Evolutionary conservation across 2,329 filamentous ascomycete species (phyloP).

Genomic region (Trematosphaeria pertusa): DNA sequence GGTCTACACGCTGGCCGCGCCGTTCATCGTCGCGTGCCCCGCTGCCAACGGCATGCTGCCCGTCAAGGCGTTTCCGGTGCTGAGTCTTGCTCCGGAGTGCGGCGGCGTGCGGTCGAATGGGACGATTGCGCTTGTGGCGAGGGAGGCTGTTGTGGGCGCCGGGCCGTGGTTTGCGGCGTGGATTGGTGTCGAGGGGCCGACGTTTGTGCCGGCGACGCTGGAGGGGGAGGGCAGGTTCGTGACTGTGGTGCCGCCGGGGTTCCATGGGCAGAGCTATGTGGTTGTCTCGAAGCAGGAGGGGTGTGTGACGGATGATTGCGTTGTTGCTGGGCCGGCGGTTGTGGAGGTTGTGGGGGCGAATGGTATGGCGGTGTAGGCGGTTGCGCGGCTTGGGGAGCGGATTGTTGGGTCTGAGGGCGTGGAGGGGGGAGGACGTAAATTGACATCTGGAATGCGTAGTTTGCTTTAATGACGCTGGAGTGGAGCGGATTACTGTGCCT

Average conservation of each 20-base stretch:
- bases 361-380: too few species aligned
- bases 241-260: slow-evolving; percentile 36
- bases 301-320: slow-evolving; percentile 46
- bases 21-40: slow-evolving; percentile 67
- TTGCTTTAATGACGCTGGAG: too few species aligned
- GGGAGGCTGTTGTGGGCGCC: slow-evolving; percentile 29
- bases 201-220: slow-evolving; percentile 31
- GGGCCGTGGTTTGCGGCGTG: slow-evolving; percentile 45
- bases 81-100: slow-evolving; percentile 40
- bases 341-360: slow-evolving; percentile 24
- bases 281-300: slow-evolving; percentile 50
- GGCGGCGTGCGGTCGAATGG: slow-evolving; percentile 14
- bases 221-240: slow-evolving; percentile 27
- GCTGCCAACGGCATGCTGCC: slow-evolving; percentile 61
- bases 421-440: too few species aligned
- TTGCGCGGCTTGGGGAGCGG: too few species aligned
- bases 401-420: too few species aligned
- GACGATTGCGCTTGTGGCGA: slow-evolving; percentile 24
- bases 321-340: slow-evolving; percentile 47
- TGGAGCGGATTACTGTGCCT: too few species aligned
- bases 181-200: slow-evolving; percentile 48
- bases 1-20: slow-evolving; percentile 69
- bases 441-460: too few species aligned
- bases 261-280: slow-evolving; percentile 51
- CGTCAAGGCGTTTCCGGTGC: slow-evolving; percentile 65